Evolutionary conservation across 345 rosid genomes (phyloP).

Genomic region (Passiflora organensis): DNA sequence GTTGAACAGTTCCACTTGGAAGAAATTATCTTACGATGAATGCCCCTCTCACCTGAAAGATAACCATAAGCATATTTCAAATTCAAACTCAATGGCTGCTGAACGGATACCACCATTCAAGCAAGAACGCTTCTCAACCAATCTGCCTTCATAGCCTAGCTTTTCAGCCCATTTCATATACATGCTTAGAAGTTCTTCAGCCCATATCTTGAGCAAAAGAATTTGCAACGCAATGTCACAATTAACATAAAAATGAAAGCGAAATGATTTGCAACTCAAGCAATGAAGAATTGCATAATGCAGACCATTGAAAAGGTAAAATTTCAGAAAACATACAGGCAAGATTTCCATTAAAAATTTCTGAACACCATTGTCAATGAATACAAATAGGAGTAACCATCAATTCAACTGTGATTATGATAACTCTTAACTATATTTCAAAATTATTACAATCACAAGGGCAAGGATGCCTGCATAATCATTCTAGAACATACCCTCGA

Average conservation of each 20-base stretch:
- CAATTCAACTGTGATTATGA: no score
- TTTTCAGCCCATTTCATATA: conserved; percentile 70
- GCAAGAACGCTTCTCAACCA: conserved; percentile 44
- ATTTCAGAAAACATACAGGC: no score
- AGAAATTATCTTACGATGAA: conserved; percentile 46
- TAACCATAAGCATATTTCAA: conserved; percentile 68
- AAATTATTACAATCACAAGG: no score
- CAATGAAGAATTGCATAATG: not conserved
- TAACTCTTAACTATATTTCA: no score
- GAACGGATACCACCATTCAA: conserved; percentile 36
- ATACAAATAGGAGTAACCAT: no score
- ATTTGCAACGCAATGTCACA: conserved; percentile 1
- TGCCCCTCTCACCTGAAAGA: conserved; percentile 70
- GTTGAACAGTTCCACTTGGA: conserved; percentile 21
- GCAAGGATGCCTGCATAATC: no score
- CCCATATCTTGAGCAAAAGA: conserved; percentile 50
- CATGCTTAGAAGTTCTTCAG: conserved; percentile 59
- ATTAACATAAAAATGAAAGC: no score
- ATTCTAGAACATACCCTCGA: no score
- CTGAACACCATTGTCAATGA: no score
- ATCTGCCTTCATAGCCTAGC: conserved; percentile 54
- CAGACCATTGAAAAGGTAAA: no score
- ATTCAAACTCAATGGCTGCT: conserved; percentile 71
- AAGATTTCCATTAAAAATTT: no score
- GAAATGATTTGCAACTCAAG: conserved; percentile 2